Evolutionary conservation across 768 basidiomycete genomes (phyloP).

Genomic region (Mycena capillaripes): DNA sequence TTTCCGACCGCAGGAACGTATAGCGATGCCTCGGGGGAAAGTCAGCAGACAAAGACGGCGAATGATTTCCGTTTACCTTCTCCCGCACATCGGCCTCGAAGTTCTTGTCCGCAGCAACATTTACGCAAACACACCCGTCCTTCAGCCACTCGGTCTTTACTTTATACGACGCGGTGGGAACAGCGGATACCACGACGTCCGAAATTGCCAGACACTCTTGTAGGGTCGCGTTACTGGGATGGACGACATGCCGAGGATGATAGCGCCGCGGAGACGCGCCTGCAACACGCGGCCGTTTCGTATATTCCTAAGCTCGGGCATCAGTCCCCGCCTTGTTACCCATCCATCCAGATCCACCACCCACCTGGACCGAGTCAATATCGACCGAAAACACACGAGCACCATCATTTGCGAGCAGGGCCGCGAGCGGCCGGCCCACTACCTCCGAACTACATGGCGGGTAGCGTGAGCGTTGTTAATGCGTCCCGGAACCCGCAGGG

Average conservation of each 20-base stretch:
- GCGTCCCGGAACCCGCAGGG: background rate
- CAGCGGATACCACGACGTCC: constrained; percentile 96
- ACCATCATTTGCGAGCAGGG: constrained; percentile 95
- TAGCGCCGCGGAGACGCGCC: constrained; percentile 65
- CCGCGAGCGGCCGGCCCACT: constrained; percentile 96
- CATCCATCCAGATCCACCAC: too few species aligned
- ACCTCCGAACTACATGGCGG: constrained; percentile 87
- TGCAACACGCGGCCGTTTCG: constrained; percentile 80
- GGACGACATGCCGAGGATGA: constrained; percentile 88
- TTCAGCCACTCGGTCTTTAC: constrained; percentile 91
- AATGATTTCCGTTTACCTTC: constrained; percentile 67
- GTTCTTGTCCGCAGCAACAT: constrained; percentile 96
- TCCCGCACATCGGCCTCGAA: constrained; percentile 95
- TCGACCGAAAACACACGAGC: constrained; percentile 96
- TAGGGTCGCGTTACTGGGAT: constrained; percentile 75
- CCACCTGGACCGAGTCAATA: constrained; percentile 91
- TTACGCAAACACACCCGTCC: constrained; percentile 94
- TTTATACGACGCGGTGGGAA: constrained; percentile 89
- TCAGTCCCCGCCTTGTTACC: background rate
- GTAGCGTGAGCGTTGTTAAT: background rate
- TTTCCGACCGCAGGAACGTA: constrained; percentile 98
- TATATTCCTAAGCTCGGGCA: constrained; percentile 76
- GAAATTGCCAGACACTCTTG: constrained; percentile 86
- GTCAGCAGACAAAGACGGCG: background rate
- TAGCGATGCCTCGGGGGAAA: constrained; percentile 78